phyloP scores from a whole-genome alignment of 768 basidiomycete species.

The Ramaria sp. region DNA sequence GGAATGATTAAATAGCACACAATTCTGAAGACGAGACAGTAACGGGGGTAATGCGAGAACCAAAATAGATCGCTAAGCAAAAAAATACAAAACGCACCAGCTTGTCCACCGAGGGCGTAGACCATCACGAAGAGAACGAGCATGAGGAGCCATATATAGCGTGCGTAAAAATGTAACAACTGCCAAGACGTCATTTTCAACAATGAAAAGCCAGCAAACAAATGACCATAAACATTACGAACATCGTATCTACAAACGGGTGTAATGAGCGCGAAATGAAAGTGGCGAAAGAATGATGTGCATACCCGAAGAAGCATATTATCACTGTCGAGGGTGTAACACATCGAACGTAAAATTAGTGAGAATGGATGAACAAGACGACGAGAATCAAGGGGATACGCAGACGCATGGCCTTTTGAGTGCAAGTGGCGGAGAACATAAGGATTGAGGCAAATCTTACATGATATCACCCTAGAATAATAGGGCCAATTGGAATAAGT shows the following conservation, averaged over 20 bases:
- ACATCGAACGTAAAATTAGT: too few species aligned
- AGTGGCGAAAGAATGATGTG: not conserved
- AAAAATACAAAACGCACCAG: not conserved
- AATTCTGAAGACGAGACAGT: not conserved
- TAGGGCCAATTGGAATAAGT: too few species aligned
- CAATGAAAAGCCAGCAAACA: not conserved
- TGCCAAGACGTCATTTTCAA: not conserved
- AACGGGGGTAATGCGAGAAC: too few species aligned
- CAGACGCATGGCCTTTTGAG: too few species aligned
- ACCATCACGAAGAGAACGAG: conserved; percentile 7
- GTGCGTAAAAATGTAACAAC: conserved; percentile 36
- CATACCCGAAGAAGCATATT: too few species aligned
- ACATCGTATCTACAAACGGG: not conserved
- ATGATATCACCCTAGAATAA: too few species aligned
- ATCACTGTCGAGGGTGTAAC: too few species aligned
- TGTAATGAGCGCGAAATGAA: not conserved
- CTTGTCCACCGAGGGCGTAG: not conserved
- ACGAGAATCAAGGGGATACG: too few species aligned
- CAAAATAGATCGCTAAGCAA: too few species aligned
- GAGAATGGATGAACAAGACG: too few species aligned
- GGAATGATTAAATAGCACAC: not conserved
- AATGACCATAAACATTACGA: not conserved
- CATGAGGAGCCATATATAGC: conserved; percentile 43
- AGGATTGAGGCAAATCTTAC: too few species aligned
- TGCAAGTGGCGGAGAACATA: too few species aligned